Percentiles rank a stretch among this genome's conserved stretches.
Evolutionary conservation across 2,329 filamentous ascomycete species (phyloP).

Genomic region (Colletotrichum lupini): DNA sequence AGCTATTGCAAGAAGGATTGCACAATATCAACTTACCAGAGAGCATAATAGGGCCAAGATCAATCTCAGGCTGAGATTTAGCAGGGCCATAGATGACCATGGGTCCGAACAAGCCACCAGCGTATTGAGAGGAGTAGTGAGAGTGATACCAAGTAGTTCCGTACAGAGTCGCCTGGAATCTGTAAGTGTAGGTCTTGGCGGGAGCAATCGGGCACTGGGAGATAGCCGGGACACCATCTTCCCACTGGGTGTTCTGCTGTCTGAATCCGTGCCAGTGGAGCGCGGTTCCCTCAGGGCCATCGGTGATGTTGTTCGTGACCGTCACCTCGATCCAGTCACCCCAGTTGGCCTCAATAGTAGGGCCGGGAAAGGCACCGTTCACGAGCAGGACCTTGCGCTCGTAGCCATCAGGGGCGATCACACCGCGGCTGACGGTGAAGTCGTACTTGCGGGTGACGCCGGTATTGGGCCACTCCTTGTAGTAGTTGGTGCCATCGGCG

Average conservation of each 20-base stretch:
- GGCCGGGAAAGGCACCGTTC: conserved; percentile 75
- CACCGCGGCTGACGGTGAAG: conserved; percentile 61
- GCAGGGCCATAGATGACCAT: conserved; percentile 68
- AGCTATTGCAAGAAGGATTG: background rate
- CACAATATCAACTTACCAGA: conserved; percentile 44
- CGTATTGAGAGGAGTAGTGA: conserved; percentile 69
- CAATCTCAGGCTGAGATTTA: conserved; percentile 67
- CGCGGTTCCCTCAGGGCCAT: conserved; percentile 57
- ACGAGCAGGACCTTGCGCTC: conserved; percentile 66
- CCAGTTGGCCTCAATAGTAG: conserved; percentile 73
- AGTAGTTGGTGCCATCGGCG: conserved; percentile 59
- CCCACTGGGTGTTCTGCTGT: conserved; percentile 60
- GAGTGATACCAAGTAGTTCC: conserved; percentile 70
- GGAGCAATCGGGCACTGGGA: conserved; percentile 76
- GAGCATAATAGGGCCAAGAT: conserved; percentile 65
- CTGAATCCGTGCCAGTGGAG: conserved; percentile 67
- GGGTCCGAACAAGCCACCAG: conserved; percentile 70
- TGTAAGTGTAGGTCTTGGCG: conserved; percentile 64
- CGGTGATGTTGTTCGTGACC: conserved; percentile 74
- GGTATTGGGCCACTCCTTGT: conserved; percentile 59
- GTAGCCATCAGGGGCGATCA: conserved; percentile 68
- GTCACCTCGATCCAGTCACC: conserved; percentile 72
- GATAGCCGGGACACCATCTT: conserved; percentile 64
- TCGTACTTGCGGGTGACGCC: conserved; percentile 67
- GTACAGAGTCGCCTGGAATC: conserved; percentile 63